Base-by-base conservation (phyloP, 352 stramenopile genomes). In the Phytophthora fragariae region DNA sequence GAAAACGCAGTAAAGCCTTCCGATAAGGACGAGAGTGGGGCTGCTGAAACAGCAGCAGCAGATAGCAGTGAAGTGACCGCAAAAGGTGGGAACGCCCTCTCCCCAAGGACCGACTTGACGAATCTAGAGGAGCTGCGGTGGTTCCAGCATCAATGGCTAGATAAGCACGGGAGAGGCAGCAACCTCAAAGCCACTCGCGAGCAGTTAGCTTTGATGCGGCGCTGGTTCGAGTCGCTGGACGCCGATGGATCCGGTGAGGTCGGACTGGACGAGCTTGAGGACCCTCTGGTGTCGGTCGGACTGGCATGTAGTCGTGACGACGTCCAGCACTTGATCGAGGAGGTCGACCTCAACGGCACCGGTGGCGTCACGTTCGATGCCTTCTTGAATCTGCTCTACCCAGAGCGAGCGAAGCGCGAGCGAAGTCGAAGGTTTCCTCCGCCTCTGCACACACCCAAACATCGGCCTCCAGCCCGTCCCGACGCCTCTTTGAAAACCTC, bases 181-280 rank as follows among this genome's bases (percentile, higher is more conserved):
- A 79, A 85, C 9, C 61, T 95, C n/a, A 92, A 94, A 58, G 76
- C 86, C 15, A 78, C 73, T 7, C 86, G 88, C 2, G 81, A 90
- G 54, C 90, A 94, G 54, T 79, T 92, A 62, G 77, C 77, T 33
- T 75, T 95, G 14, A 82, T 96, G 72, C 70, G 85, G 3, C 85
- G 81, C 33, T 97, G 91, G 91, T 97, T 97, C 56, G 86, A 93
- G 55, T 95, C 84, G n/a, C 79, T 97, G n/a, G 91, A 97, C 62
- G 65, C 83, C 1, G 91, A 97, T 39, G 86, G 88, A 17, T 93
- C 85, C 1, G 91, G 90, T 2, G 88, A 92, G 54, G 88, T 97
- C 19, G 89, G 90, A 3, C 59, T 97, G 14, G 84, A 94, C 62
- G 90, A 97, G 55, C 79, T 97, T 10, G 89, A 94, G 44, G 89